Base-by-base conservation (phyloP, 2,329 filamentous ascomycete genomes). In the Chalara sp. region DNA sequence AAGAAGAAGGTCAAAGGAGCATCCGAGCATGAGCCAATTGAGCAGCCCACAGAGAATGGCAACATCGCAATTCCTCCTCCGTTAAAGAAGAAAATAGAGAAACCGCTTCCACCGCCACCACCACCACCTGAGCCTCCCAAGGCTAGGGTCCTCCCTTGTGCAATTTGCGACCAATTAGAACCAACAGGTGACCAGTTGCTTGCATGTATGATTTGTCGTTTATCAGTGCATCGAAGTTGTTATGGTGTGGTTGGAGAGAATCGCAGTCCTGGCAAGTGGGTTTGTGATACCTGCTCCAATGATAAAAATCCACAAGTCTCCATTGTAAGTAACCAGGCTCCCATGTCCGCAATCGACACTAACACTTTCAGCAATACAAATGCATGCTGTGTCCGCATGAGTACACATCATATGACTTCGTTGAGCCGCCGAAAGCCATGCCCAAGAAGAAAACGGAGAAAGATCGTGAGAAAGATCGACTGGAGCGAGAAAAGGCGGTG, bases 231-330 rank as follows among this genome's bases (percentile, higher is more conserved):
- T 68, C 86, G 87, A 49, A 82, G 83, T 55, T 99, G 93, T 69
- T 99, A 97, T 65, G 93, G 93, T n/a, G 77, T 97, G 32, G 58
- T 79, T 39, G 81, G 85, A 44, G 82, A 85, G 46, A 70, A 69
- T 51, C 81, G 87, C 41, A 78, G 76, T 49, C 78, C 81, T 32
- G 79, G 77, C 43, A 95, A 95, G 68, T 99, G 93, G 93, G 81
- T 86, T 40, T 99, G 93, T 68, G 93, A 97, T 69, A 95, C 91
- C 80, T 99, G 93, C 68, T 76, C 83, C 37, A 99, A 99, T 64
- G 93, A 99, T 65, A 89, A 90, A 66, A 92, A 86, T 62, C 90
- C 92, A 5, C 84, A 89, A 58, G 85, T 95, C 43, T 96, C 93
- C n/a, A 92, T 95, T 52, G 86, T 87, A 76, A 76, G 83, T 75